Evolutionary conservation across 768 basidiomycete species (phyloP), one percentile per base, ranked within the genome.

Genomic region (Serendipita vermifera): DNA sequence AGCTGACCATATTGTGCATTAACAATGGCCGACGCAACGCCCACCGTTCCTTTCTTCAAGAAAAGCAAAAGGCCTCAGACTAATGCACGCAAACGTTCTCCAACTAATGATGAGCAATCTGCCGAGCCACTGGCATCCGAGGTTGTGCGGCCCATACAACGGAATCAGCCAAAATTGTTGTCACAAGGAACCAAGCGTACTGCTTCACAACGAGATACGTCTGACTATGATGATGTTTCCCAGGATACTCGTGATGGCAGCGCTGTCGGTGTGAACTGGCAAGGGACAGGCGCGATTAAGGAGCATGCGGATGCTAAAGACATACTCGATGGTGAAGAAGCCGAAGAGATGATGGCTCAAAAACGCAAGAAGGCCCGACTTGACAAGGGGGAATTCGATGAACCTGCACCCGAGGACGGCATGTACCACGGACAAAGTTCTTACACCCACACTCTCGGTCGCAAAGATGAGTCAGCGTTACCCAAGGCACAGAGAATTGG

Each of bases 401-500:
- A 77, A 15, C 82, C 82, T 31, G 72, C 78, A 0, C 78, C 81
- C 0, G 58, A 60, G 6, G 83, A 91, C 58, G 91, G 91, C 5
- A 66, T 88, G 63, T 98, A 98, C 66, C 80, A 77, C 54, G 94
- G 94, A 2, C 79, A 87, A 67, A 81, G 78, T 40, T 86, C 82
- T 9, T 96, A 94, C 71, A 77, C 80, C 60, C 77, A 73, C 56
- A 87, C 88, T 62, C 69, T 94, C 64, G 83, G 83, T 70, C 89
- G 87, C 71, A 82, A 75, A 64, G 80, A 84, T 63, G 87, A 91
- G 65, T 27, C 22, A 7, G 27, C 27, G 29, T 67, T 90, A 6
- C 86, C 90, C 2, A 92, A 91, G 67, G 81, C 85, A 15, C 92
- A 92, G 83, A 80, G 83, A 60, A 81, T 80, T 55, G 92, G 79